These are phyloP conservation scores for Gardenia jasminoides DNA, from an alignment of 257 asterid genomes.

Conservation along the genomic window DNA sequence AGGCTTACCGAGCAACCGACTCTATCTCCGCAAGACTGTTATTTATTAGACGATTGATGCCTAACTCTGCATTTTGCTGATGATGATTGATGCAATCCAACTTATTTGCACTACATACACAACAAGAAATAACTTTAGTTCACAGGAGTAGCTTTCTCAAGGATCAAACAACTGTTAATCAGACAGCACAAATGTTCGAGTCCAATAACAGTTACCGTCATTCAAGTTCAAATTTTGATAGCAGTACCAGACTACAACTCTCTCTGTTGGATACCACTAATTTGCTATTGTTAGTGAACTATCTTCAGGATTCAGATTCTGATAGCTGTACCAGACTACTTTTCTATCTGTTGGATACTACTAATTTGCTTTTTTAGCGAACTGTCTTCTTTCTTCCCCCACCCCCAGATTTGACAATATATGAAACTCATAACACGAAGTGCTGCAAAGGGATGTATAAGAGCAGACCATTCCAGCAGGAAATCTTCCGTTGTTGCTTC, in stretches of 20 bases:
- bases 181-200: not conserved
- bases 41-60: constrained; percentile 32
- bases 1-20: constrained; percentile 49
- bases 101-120: constrained; percentile 42
- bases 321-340: not conserved
- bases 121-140: constrained; percentile 9
- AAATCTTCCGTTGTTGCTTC: constrained; percentile 48
- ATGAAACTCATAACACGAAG: not conserved
- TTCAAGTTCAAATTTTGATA: not conserved
- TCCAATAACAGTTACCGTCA: not conserved
- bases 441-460: not conserved
- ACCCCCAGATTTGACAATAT: not conserved
- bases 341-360: not conserved
- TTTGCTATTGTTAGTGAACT: not conserved
- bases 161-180: not conserved
- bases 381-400: not conserved
- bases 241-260: not conserved
- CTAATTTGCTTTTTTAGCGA: not conserved
- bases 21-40: constrained; percentile 38
- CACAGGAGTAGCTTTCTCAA: not conserved
- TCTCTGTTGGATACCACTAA: too few species aligned
- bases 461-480: constrained; percentile 60
- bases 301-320: too few species aligned
- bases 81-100: constrained; percentile 46
- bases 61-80: constrained; percentile 45